These are phyloP conservation scores for Serendipita sp. DNA, from an alignment of 768 basidiomycete species.

Conservation along the genomic window DNA sequence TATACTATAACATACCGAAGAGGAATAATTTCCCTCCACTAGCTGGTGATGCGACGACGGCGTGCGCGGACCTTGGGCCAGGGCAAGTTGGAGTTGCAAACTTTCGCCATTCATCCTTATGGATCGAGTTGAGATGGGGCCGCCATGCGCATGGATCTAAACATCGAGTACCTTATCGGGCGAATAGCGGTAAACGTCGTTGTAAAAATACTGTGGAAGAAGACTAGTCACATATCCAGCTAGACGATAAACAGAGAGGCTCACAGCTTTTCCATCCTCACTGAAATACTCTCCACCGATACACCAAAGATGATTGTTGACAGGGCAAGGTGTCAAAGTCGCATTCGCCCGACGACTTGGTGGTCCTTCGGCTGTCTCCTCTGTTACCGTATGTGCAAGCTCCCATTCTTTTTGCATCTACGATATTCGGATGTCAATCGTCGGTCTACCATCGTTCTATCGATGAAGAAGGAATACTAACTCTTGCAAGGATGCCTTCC, in stretches of 20 bases:
- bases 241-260: conserved; percentile 12
- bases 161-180: conserved; percentile 48
- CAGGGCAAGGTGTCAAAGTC: conserved; percentile 64
- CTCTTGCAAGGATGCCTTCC: conserved; percentile 70
- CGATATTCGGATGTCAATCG: conserved; percentile 20
- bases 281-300: conserved; percentile 81
- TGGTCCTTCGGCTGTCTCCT: conserved; percentile 70
- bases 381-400: conserved; percentile 62
- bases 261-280: conserved; percentile 67
- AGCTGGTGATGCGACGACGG: conserved; percentile 52
- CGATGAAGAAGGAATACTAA: conserved; percentile 19
- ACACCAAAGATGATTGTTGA: conserved; percentile 66
- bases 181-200: conserved; percentile 73
- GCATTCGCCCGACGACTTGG: conserved; percentile 75
- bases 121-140: neutral
- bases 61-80: conserved; percentile 77
- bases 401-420: conserved; percentile 80
- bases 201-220: conserved; percentile 56
- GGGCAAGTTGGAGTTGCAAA: conserved; percentile 76
- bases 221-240: neutral
- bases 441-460: conserved; percentile 3
- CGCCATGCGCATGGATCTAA: neutral
- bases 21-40: conserved; percentile 80
- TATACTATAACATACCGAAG: conserved; percentile 35
- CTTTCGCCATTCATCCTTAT: conserved; percentile 74